These are phyloP conservation scores for Paspalum notatum DNA, from an alignment of 176 grass and related monocot species.

Conservation along the genomic window DNA sequence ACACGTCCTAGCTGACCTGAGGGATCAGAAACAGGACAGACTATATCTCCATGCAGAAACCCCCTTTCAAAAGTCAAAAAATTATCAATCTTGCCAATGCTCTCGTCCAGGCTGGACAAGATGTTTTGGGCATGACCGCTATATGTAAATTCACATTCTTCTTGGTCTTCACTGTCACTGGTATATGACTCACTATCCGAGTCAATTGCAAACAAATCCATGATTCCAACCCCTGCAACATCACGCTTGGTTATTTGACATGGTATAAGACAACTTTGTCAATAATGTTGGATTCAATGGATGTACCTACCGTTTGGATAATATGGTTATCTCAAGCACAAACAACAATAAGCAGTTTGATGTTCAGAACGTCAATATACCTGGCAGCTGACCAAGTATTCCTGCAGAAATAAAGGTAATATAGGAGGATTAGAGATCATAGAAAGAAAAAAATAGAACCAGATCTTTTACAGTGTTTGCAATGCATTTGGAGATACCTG, in stretches of 20 bases:
- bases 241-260: slow-evolving; percentile 8
- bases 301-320: slow-evolving; percentile 31
- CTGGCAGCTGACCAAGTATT: slow-evolving; percentile 1
- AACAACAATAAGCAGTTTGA: slow-evolving; percentile 32
- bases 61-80: slow-evolving; percentile 87
- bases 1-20: slow-evolving; percentile 80
- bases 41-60: slow-evolving; percentile 85
- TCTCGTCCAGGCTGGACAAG: slow-evolving; percentile 81
- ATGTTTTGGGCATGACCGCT: slow-evolving; percentile 66
- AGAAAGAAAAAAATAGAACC: neutral
- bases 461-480: neutral
- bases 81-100: slow-evolving; percentile 86
- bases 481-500: neutral
- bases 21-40: slow-evolving; percentile 66
- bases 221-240: slow-evolving; percentile 48
- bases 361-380: slow-evolving; percentile 2
- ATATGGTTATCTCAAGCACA: slow-evolving; percentile 21
- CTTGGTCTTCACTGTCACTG: slow-evolving; percentile 89
- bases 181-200: slow-evolving; percentile 70
- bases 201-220: slow-evolving; percentile 73
- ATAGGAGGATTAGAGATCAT: neutral
- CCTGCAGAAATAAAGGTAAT: slow-evolving; percentile 17
- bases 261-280: neutral
- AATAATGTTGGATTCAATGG: neutral
- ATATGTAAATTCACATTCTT: slow-evolving; percentile 67